Base-by-base conservation (phyloP, 2,329 filamentous ascomycete genomes). In the Fusarium musae region DNA sequence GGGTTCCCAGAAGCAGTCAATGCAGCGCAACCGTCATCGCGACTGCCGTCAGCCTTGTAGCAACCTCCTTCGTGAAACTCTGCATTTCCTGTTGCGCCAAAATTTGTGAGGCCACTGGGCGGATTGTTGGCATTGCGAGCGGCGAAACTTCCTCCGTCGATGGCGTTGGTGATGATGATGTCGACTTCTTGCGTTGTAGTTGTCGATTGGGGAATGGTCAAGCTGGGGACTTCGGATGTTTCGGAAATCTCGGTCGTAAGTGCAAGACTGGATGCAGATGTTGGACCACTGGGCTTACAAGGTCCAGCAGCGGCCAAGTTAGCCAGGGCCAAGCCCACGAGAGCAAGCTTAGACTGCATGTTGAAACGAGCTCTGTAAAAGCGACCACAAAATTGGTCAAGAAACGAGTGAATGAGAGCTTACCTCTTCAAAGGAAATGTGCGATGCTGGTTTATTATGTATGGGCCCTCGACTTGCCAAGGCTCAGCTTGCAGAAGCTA, bases 1-100 rank as follows among this genome's bases (percentile, higher is more conserved):
- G 59, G 21, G 6, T 28, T 59, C 1, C 42, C 57, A 5, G 34
- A 32, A 0, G 68, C 52, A 7, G 36, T 46, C 23, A 72, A 19
- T 3, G 68, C 56, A 34, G 57, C 68, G 11, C 68, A 72, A 0
- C 68, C 63, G 36, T 72, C 30, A 6, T 72, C 69, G 2, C 16
- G 2, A 23, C 69, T 72, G 0, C 47, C 53, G 6, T 68, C 69
- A 1, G 1, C 58, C 34, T 59, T 68, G 28, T n/a, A 72, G 15
- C 69, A 72, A 1, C 30, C 62, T 3, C 66, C 66, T 4, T 37
- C 13, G 1, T 60, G 62, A 1, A 43, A 39, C 2, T 23, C 36
- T 0, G 43, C 66, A 9, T 61, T 44, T 30, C 66, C 66, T 4
- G 26, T 1, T 1, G 43, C 21, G 5, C 42, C 54, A 6, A 69